These are phyloP conservation scores for Tolypocladium sp. DNA, from an alignment of 2,329 filamentous ascomycete genomes.

Conservation along the genomic window DNA sequence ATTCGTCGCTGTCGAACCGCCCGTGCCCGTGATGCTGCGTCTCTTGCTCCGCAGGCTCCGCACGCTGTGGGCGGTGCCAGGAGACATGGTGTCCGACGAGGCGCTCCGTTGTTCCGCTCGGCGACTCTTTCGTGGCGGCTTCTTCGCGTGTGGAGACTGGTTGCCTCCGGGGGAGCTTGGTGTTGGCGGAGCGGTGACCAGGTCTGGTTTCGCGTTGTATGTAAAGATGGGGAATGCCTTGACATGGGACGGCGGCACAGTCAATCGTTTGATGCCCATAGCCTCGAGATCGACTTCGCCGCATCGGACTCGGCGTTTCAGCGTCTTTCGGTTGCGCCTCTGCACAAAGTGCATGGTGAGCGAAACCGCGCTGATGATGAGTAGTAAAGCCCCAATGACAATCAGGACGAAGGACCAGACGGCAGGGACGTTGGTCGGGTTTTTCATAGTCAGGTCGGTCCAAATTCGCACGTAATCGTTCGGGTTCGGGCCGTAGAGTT, in stretches of 20 bases:
- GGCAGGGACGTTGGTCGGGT: constrained; percentile 48
- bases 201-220: constrained; percentile 52
- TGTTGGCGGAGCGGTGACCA: constrained; percentile 24
- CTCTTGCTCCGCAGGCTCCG: constrained; percentile 27
- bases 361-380: constrained; percentile 59
- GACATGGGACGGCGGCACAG: constrained; percentile 63
- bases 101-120: constrained; percentile 18
- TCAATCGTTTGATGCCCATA: constrained; percentile 74
- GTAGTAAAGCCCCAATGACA: constrained; percentile 62
- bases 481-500: constrained; percentile 43
- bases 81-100: constrained; percentile 14
- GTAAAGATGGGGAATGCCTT: constrained; percentile 69
- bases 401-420: constrained; percentile 74
- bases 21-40: constrained; percentile 22
- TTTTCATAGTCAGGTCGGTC: constrained; percentile 41
- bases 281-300: constrained; percentile 83
- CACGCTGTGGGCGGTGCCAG: constrained; percentile 10
- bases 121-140: constrained; percentile 19
- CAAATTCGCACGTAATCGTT: constrained; percentile 53
- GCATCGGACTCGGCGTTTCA: constrained; percentile 61
- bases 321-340: constrained; percentile 54
- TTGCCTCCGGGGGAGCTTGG: constrained; percentile 17
- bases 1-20: constrained; percentile 38
- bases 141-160: constrained; percentile 19
- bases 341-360: constrained; percentile 71